Percentiles rank a stretch among this genome's conserved stretches.
Conservation (phyloP, 768 basidiomycete genomes). For the Lactifluus subvellereus region DNA sequence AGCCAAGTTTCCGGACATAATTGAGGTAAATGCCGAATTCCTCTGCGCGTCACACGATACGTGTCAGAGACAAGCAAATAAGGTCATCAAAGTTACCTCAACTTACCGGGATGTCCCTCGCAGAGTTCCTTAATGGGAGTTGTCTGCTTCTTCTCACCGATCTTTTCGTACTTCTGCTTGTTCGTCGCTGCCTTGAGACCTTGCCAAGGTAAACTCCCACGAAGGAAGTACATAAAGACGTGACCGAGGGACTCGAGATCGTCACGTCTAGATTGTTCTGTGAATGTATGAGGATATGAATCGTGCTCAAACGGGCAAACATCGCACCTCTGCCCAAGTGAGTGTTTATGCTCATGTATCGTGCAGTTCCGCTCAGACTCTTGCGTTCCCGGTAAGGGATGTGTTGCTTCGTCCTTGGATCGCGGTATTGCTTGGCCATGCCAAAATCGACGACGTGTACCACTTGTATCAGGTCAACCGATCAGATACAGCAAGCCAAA, state of each 20-base stretch:
- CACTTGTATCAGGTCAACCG: constrained; percentile 37
- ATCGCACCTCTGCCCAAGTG: constrained; percentile 87
- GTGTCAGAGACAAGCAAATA: not conserved
- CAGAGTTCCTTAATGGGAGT: constrained; percentile 96
- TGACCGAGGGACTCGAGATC: constrained; percentile 99
- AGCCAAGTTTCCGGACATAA: constrained; percentile 97
- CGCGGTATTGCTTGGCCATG: constrained; percentile 99
- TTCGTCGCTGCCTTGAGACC: constrained; percentile 99
- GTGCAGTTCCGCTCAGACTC: constrained; percentile 92
- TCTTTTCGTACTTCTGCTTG: constrained; percentile 99
- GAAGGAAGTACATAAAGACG: constrained; percentile 99
- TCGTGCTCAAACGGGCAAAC: constrained; percentile 7
- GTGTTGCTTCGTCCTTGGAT: constrained; percentile 98
- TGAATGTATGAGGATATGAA: constrained; percentile 9
- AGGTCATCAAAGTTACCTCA: constrained; percentile 1
- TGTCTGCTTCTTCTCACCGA: constrained; percentile 99
- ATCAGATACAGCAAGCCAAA: not conserved
- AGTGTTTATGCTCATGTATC: constrained; percentile 99
- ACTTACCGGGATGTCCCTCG: constrained; percentile 88
- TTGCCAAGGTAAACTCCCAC: constrained; percentile 97
- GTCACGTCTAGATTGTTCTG: constrained; percentile 90
- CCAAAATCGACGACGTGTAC: constrained; percentile 98
- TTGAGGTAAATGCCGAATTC: constrained; percentile 98
- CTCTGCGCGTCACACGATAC: constrained; percentile 47
- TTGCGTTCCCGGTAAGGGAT: constrained; percentile 99